phyloP scores from a whole-genome alignment of 306 rosid genomes.

The Quercus berberidifolia region DNA sequence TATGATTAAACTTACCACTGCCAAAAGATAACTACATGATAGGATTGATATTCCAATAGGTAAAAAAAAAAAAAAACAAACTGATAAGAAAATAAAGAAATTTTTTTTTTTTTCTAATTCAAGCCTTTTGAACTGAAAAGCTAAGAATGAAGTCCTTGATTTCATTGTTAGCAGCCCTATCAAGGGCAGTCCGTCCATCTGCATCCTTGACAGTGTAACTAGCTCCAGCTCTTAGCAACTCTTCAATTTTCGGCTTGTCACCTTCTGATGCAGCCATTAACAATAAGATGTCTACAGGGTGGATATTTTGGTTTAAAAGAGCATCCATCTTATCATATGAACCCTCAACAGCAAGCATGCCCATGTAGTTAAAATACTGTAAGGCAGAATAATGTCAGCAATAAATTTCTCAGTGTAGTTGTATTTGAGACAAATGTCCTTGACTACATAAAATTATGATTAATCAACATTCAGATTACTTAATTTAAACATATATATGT shows the following conservation, averaged over 20 bases:
- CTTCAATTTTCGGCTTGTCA: constrained; percentile 91
- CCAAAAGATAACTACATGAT: neutral
- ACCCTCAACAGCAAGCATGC: constrained; percentile 98
- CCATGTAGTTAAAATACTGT: constrained; percentile 98
- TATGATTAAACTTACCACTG: neutral
- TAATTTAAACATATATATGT: neutral
- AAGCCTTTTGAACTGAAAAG: constrained; percentile 67
- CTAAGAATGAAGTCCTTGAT: constrained; percentile 70
- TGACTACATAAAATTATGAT: neutral
- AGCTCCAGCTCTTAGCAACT: constrained; percentile 88
- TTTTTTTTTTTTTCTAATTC: neutral
- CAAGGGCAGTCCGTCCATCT: constrained; percentile 79
- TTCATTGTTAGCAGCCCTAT: constrained; percentile 59
- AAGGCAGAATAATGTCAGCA: neutral
- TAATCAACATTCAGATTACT: constrained; percentile 5
- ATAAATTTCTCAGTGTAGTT: neutral
- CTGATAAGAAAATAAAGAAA: neutral
- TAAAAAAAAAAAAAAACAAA: neutral
- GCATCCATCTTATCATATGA: constrained; percentile 90
- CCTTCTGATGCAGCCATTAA: constrained; percentile 84
- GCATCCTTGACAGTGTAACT: constrained; percentile 56
- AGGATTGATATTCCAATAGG: no score
- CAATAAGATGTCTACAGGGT: constrained; percentile 83
- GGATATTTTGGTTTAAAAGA: constrained; percentile 73
- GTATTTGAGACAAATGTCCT: neutral